Conservation (phyloP, 164 flowering plant species). For the Liquidambar formosana region DNA sequence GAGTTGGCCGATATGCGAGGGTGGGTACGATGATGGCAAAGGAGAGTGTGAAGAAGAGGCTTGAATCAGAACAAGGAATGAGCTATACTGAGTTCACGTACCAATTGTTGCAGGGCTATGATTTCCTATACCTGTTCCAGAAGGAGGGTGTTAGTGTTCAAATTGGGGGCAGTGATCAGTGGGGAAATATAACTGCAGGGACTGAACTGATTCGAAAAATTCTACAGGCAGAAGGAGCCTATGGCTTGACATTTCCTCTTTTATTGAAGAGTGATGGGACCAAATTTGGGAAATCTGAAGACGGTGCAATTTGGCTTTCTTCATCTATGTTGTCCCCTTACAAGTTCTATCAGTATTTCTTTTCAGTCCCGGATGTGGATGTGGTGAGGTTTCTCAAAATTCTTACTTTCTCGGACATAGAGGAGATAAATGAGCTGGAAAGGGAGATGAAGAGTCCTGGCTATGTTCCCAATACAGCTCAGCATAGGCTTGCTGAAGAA, state of each 20-base stretch:
- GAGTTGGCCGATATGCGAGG: conserved; percentile 64
- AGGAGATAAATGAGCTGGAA: conserved; percentile 59
- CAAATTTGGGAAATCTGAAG: conserved; percentile 86
- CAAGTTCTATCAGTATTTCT: conserved; percentile 85
- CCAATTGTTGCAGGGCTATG: conserved; percentile 73
- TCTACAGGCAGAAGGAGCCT: conserved; percentile 55
- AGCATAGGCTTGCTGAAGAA: conserved; percentile 75
- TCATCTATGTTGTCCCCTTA: conserved; percentile 64
- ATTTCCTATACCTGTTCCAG: conserved; percentile 50
- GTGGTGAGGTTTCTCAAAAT: conserved; percentile 70
- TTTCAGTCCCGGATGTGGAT: conserved; percentile 74
- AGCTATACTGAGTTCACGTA: conserved; percentile 79
- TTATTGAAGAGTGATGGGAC: conserved; percentile 83
- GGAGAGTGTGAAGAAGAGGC: conserved; percentile 62
- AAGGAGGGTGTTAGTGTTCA: conserved; percentile 68
- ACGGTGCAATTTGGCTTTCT: conserved; percentile 84
- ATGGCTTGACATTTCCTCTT: conserved; percentile 81
- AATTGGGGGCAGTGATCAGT: conserved; percentile 87
- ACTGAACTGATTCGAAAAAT: conserved; percentile 73
- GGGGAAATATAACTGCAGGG: conserved; percentile 91
- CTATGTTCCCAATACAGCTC: conserved; percentile 68
- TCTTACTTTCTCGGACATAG: conserved; percentile 68
- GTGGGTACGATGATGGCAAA: conserved; percentile 69
- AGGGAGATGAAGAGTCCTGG: conserved; percentile 52
- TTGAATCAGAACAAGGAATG: conserved; percentile 69